phyloP scores from a whole-genome alignment of 257 asterid species.

The Mitragyna speciosa region DNA sequence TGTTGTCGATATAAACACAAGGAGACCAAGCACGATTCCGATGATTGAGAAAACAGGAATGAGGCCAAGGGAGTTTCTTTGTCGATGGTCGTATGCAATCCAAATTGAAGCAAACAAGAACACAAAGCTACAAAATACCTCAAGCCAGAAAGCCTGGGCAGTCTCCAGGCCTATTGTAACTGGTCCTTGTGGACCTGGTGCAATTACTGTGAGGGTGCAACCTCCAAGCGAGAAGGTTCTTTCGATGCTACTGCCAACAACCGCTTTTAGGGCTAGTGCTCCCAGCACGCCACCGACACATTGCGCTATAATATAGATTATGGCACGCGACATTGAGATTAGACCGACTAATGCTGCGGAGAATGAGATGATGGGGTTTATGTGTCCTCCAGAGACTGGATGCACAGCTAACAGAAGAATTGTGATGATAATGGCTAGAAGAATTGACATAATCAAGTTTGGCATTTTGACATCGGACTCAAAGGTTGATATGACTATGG shows the following conservation, averaged over 20 bases:
- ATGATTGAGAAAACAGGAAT: conserved; percentile 32
- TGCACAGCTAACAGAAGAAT: conserved; percentile 67
- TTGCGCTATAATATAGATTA: conserved; percentile 40
- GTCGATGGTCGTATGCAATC: conserved; percentile 79
- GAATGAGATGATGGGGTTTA: conserved; percentile 76
- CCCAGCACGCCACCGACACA: conserved; percentile 54
- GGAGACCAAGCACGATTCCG: conserved; percentile 43
- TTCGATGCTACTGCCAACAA: conserved; percentile 44
- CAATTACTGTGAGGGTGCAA: conserved; percentile 53
- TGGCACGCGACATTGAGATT: conserved; percentile 65
- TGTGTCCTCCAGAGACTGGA: conserved; percentile 78
- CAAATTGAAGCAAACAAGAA: conserved; percentile 68
- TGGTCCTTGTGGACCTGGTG: conserved; percentile 36
- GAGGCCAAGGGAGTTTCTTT: conserved; percentile 47
- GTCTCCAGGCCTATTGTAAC: conserved; percentile 41
- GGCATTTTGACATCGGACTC: conserved; percentile 54
- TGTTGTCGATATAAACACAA: conserved; percentile 42
- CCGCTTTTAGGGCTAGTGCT: conserved; percentile 67
- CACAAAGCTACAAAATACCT: conserved; percentile 54
- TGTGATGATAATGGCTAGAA: conserved; percentile 48
- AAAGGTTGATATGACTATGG: conserved; percentile 59
- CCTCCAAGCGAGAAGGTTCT: conserved; percentile 63
- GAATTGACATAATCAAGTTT: conserved; percentile 48
- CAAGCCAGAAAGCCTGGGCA: conserved; percentile 68
- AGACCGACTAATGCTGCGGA: conserved; percentile 73